Base-by-base conservation (phyloP, 106 monocot genomes). In the Dendrobium catenatum region DNA sequence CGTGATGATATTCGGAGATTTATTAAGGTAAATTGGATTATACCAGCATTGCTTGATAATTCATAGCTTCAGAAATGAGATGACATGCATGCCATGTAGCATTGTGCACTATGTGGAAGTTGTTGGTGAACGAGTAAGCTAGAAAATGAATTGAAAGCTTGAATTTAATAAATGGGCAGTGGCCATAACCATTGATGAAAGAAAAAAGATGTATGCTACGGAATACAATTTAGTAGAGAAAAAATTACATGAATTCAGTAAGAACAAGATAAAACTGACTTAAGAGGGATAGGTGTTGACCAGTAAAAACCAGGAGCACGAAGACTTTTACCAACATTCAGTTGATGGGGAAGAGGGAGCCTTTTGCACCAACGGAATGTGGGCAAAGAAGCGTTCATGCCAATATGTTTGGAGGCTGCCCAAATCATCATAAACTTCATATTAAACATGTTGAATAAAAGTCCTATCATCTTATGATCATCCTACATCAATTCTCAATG, bases 1-100 rank as follows among this genome's bases (percentile, higher is more conserved):
- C 93, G 99, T 79, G 95, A 95, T 87, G 99, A 95, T 84, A 85
- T 99, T 81, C 83, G 98, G 80, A 91, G 85, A 85, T 95, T 95
- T 76, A 82, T 99, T 42, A 99, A 93, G 99, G 99, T 99, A 78
- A 79, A 79, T 24, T 48, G 16, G 24, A 58, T n/a, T 18, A 77
- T 81, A 40, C 22, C 74, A 59, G 17, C 73, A 61, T 49, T 81
- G 43, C 43, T 81, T 56, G 51, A 77, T 51, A n/a, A 54, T 44
- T 48, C 27, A 51, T 77, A 77, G 54, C 31, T 51, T 54, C n/a
- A 44, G 43, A 74, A 74, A 74, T n/a, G 43, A 74, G 74, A 74
- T 11, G 33, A 27, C 31, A 70, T 70, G 79, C 18, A 37, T 78
- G 79, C 40, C 40, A 61, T 46, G 8, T 46, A 46, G 9, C 13